Base-by-base conservation (phyloP, 1,284 basidiomycete genomes). In the Ceraceosorus guamensis region DNA sequence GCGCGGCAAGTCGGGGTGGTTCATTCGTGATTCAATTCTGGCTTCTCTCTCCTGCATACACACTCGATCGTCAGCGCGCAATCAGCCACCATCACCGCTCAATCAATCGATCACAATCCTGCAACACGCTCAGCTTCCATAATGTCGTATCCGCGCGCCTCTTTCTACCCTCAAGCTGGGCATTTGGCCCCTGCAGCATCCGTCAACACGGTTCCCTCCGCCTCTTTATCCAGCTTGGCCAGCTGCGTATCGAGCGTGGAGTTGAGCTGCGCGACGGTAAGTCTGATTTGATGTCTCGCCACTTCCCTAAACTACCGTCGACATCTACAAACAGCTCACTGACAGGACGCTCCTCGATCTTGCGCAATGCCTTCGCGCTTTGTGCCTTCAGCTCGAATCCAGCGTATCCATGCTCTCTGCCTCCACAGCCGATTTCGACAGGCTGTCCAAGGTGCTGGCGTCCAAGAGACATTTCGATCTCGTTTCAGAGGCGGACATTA, bases 391-490 rank as follows among this genome's bases (percentile, higher is more conserved):
- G 53, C 46, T 55, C 41, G 53, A 50, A 13, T 10, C 53, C 39
- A 41, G 24, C n/a, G 48, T 49, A 35, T n/a, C 11, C 13, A 7
- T 16, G 31, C 46, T 55, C 13, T 4, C 3, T 30, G 16, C 50
- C 31, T 24, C 50, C 18, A 57, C 55, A 3, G 52, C 32, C 6
- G 56, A 58, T 45, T 48, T 58, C 24, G 33, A 33, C 3, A 37
- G 56, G 16, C 30, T 58, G n/a, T 32, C 52, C 6, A 49, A n/a
- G 8, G 56, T 49, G 5, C 43, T 58, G 5, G 41, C 51, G 2
- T 55, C 33, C 24, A 48, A 55, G 46, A 33, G 45, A 34, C 46
- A 55, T 33, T 59, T 59, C 45, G 57, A 59, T 30, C 52, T 59
- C 33, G 52, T 59, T 18, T 39, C 57, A 7, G 57, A 59, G 34